Base-by-base conservation (phyloP, 1,139 yeast species). In the Pichia inconspicua region DNA sequence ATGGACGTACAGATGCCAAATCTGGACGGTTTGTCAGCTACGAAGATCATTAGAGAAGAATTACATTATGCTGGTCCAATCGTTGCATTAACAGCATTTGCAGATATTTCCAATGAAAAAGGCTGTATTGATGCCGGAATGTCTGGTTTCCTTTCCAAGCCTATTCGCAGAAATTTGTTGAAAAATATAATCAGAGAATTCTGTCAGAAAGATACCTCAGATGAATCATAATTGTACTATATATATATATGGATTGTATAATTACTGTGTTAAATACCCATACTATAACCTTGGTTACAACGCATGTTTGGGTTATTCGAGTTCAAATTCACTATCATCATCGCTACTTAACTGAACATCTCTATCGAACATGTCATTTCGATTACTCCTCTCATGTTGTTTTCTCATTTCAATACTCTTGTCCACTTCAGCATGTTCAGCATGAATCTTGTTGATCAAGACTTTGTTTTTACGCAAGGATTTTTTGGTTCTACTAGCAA, bases 1-100 rank as follows among this genome's bases (percentile, higher is more conserved):
- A 90, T 92, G 97, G 98, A 92, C 67, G 88, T 92, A 46, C 96
- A 89, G 65, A 92, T 92, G 98, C 98, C 97, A 2, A 81, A 78
- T 57, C 74, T 87, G 56, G 95, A 89, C 64, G 98, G 98, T 1
- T 67, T 90, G 41, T 72, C 80, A 32, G 95, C 97, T 1, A 87
- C 97, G 0, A 77, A 72, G 57, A 71, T 76, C 63, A 85, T 92
- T 41, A 73, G 96, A 45, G 69, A 75, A 31, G 80, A 82, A 45
- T 67, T 86, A 48, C 74, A 77, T 4, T 89, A 77, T 62, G 68
- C 70, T 0, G 75, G 77, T 27, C 96, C 97, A 0, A 89, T 92
- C 51, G 89, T 92, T 45, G 97, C 97, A 0, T 71, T 92, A 52
- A 92, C 97, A 0, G 97, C 97, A 2, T 88, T 84, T 70, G 95